phyloP scores from a whole-genome alignment of 805 yeast genomes.

The Yarrowia yakushimensis region DNA sequence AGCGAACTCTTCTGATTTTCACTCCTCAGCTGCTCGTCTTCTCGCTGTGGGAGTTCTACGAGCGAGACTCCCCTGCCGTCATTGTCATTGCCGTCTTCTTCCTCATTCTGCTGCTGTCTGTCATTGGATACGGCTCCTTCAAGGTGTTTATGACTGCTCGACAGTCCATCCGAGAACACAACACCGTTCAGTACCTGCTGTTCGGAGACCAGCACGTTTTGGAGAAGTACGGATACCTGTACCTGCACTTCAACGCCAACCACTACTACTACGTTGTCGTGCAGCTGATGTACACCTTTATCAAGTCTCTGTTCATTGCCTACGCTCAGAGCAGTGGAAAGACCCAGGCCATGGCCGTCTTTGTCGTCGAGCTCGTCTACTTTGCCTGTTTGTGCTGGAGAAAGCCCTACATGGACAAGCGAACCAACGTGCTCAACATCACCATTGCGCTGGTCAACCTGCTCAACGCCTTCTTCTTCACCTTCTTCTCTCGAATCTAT shows the following conservation, averaged over 20 bases:
- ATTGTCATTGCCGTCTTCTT: constrained; percentile 75
- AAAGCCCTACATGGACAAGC: constrained; percentile 75
- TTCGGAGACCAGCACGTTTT: constrained; percentile 74
- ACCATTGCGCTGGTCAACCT: constrained; percentile 68
- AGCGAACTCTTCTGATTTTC: constrained; percentile 78
- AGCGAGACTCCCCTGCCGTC: constrained; percentile 82
- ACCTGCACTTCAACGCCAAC: constrained; percentile 80
- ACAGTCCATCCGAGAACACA: constrained; percentile 53
- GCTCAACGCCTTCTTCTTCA: constrained; percentile 75
- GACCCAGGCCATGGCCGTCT: constrained; percentile 72
- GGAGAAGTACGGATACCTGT: constrained; percentile 81
- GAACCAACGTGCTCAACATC: constrained; percentile 75
- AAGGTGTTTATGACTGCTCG: constrained; percentile 63
- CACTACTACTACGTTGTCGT: constrained; percentile 82
- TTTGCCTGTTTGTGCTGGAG: constrained; percentile 58
- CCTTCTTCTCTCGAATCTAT: constrained; percentile 81
- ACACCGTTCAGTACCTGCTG: constrained; percentile 82
- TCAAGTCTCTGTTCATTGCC: constrained; percentile 70
- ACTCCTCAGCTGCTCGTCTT: constrained; percentile 76
- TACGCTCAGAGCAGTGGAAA: constrained; percentile 79
- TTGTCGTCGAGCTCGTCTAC: constrained; percentile 70
- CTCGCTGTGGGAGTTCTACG: constrained; percentile 83
- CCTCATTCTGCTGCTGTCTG: constrained; percentile 55
- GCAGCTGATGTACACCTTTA: constrained; percentile 54
- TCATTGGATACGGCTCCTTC: constrained; percentile 62